These are phyloP conservation scores for Arthrobotrys sinensis DNA, from an alignment of 2,329 filamentous ascomycete species.

Conservation along the genomic window DNA sequence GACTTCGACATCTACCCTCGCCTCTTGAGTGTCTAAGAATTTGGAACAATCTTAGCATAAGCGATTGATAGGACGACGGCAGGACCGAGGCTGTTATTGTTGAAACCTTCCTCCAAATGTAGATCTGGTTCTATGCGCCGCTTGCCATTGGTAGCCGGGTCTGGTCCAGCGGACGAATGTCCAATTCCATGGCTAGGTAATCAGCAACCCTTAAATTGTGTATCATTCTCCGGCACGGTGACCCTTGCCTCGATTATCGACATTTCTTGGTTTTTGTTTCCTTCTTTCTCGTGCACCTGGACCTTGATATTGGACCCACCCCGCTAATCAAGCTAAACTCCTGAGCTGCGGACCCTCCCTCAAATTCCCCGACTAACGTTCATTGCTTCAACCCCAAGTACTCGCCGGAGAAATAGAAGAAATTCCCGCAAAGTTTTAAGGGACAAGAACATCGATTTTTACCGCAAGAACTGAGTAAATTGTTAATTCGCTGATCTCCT, in stretches of 20 bases:
- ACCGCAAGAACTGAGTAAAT: not conserved
- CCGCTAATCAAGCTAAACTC: too few relatives aligned
- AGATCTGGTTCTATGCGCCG: constrained; percentile 6
- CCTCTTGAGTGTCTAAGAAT: constrained; percentile 50
- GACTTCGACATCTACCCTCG: constrained; percentile 23
- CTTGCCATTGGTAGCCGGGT: constrained; percentile 18
- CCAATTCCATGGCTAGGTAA: constrained; percentile 13
- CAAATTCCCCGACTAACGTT: too few relatives aligned
- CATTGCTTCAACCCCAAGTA: too few relatives aligned
- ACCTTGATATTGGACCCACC: not conserved
- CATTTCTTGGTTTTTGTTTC: constrained; percentile 8
- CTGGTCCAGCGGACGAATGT: constrained; percentile 8
- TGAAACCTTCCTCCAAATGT: not conserved
- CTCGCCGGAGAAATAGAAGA: too few relatives aligned
- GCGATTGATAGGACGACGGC: constrained; percentile 51
- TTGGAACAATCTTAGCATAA: constrained; percentile 42
- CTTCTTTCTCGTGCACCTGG: not conserved
- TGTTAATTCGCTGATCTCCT: constrained; percentile 6
- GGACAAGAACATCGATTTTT: too few relatives aligned
- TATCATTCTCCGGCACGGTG: not conserved
- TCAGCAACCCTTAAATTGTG: not conserved
- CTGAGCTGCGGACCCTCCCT: too few relatives aligned
- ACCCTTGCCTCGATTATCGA: not conserved
- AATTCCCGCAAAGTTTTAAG: too few relatives aligned
- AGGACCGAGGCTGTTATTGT: constrained; percentile 4